A percentile compares a stretch with the other conserved stretches of the same genome.
Conservation (phyloP, 1,284 basidiomycete species). For the Ceratobasidium sp. region DNA sequence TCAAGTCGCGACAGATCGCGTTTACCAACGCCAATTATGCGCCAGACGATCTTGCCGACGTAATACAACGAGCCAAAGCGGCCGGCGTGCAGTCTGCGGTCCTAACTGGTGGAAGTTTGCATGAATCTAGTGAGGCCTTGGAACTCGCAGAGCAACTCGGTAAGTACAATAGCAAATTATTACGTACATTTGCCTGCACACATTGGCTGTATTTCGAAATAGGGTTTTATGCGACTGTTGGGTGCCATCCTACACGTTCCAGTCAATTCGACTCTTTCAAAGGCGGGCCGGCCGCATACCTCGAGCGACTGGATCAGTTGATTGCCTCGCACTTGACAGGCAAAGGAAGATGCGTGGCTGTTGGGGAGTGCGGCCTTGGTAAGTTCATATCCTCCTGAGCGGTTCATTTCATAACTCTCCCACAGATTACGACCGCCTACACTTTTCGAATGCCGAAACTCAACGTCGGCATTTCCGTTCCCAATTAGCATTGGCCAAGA, state of each 20-base stretch:
- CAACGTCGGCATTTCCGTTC: conserved; percentile 75
- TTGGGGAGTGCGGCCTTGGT: conserved; percentile 90
- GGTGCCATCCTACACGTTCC: conserved; percentile 88
- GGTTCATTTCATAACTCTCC: neutral
- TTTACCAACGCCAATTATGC: neutral
- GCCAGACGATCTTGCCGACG: conserved; percentile 69
- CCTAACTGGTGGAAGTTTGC: conserved; percentile 78
- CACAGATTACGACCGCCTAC: conserved; percentile 82
- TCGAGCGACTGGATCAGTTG: conserved; percentile 64
- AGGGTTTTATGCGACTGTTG: conserved; percentile 80
- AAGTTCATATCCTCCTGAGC: conserved; percentile 41
- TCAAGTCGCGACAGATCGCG: neutral
- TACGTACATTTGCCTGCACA: too few species aligned
- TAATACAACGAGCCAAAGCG: conserved; percentile 65
- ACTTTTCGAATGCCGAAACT: conserved; percentile 68
- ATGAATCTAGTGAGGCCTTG: conserved; percentile 69
- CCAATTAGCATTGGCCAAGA: conserved; percentile 74
- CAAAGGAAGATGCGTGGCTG: conserved; percentile 68
- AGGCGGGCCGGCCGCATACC: conserved; percentile 69
- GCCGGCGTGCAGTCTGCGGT: conserved; percentile 81
- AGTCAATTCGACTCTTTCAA: conserved; percentile 70
- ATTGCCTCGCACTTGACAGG: conserved; percentile 63
- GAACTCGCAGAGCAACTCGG: conserved; percentile 66
- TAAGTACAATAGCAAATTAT: too few species aligned
- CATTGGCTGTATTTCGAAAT: neutral